phyloP scores from a whole-genome alignment of 2,329 filamentous ascomycete genomes.

The Elsinoe fawcettii region DNA sequence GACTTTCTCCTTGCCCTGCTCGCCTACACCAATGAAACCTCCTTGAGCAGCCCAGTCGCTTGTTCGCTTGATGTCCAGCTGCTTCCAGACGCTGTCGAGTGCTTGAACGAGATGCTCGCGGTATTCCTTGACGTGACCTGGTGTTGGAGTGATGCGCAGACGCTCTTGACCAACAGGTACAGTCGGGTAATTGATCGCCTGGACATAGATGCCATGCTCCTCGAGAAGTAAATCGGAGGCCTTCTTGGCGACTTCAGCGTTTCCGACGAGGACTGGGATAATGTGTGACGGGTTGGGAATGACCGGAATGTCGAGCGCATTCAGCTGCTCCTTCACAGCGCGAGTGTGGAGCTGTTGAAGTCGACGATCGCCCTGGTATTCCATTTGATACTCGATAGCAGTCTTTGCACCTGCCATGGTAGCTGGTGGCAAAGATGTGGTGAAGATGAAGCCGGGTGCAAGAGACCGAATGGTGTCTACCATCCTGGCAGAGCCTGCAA shows the following conservation, averaged over 20 bases:
- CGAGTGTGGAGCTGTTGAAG: constrained; percentile 95
- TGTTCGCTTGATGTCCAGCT: constrained; percentile 85
- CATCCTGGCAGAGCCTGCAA: constrained; percentile 77
- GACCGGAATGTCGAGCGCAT: constrained; percentile 77
- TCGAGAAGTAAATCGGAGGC: constrained; percentile 87
- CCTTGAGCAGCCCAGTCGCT: constrained; percentile 85
- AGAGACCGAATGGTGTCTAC: constrained; percentile 91
- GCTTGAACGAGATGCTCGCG: constrained; percentile 79
- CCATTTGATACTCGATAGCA: constrained; percentile 90
- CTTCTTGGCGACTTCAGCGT: constrained; percentile 83
- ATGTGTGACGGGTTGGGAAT: constrained; percentile 98
- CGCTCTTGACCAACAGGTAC: constrained; percentile 97
- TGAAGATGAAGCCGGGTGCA: constrained; percentile 97
- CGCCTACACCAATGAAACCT: constrained; percentile 90
- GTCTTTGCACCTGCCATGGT: constrained; percentile 91
- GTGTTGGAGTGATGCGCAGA: constrained; percentile 90
- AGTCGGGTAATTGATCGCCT: constrained; percentile 98
- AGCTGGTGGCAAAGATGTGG: constrained; percentile 87
- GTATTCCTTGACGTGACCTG: constrained; percentile 77
- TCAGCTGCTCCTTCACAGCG: constrained; percentile 79
- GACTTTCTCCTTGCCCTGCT: constrained; percentile 51
- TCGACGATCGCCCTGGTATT: constrained; percentile 74
- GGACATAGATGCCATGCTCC: constrained; percentile 90
- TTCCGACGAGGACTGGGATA: constrained; percentile 85
- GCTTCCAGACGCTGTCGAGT: constrained; percentile 78